Evolutionary conservation across 495 filamentous ascomycete genomes (phyloP).

Genomic region (Aspergillus funiculosus): DNA sequence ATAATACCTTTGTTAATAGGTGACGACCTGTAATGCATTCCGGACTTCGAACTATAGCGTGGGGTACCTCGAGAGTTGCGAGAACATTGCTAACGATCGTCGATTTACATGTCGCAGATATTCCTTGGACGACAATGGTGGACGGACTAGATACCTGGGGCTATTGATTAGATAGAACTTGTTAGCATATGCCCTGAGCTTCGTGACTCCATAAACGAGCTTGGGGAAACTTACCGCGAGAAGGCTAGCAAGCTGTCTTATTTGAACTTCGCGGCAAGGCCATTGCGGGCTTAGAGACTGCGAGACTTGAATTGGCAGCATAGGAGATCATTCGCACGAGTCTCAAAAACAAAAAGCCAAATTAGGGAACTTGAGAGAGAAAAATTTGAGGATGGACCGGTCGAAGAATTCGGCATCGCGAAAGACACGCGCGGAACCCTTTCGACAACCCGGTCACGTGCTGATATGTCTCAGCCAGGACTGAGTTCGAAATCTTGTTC

Average conservation of each 20-base stretch:
- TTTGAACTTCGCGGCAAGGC: constrained; percentile 62
- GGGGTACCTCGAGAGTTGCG: constrained; percentile 44
- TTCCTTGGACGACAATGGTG: constrained; percentile 73
- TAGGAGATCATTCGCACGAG: constrained; percentile 6
- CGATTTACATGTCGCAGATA: constrained; percentile 90
- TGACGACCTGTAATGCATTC: constrained; percentile 92
- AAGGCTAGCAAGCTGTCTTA: constrained; percentile 55
- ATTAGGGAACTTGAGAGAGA: background rate
- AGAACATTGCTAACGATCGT: constrained; percentile 62
- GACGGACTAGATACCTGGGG: constrained; percentile 40
- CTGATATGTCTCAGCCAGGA: no score
- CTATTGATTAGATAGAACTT: constrained; percentile 20
- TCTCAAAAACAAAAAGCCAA: background rate
- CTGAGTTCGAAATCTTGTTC: background rate
- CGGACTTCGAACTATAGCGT: constrained; percentile 67
- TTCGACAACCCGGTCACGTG: background rate
- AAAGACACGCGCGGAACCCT: background rate
- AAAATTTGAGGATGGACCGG: background rate
- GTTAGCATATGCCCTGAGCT: constrained; percentile 13
- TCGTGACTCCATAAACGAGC: background rate
- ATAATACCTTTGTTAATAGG: constrained; percentile 61
- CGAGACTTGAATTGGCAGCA: constrained; percentile 34
- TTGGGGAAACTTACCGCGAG: constrained; percentile 44
- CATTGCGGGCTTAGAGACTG: constrained; percentile 47
- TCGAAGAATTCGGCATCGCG: background rate